Base-by-base conservation (phyloP, 108 stramenopile species). In the Bacterosira constricta region DNA sequence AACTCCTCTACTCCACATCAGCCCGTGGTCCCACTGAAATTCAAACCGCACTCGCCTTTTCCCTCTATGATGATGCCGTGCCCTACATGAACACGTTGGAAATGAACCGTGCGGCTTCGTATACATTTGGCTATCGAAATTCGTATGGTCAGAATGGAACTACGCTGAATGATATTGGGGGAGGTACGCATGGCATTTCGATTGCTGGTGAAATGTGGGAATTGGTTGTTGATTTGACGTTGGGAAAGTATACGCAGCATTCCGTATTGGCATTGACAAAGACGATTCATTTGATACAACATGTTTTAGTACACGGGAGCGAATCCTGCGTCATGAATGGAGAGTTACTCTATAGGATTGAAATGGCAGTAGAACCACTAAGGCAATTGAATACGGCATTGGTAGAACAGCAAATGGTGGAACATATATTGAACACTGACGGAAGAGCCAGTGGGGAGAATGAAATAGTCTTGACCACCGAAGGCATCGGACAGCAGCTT, bases 61-160 rank as follows among this genome's bases (percentile, higher is more conserved):
- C 63, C 11, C 57, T 79, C 9, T 79, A 66, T 20, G 69, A 79
- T 45, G 77, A 79, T 38, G 45, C 32, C 2, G 20, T 66, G 9
- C 56, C 71, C 10, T 79, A 79, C 56, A 49, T 79, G 69, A 64
- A 39, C 42, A 79, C 77, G 3, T 36, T 79, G 0, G 69, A 79
- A 32, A 79, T 79, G 77, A 79, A 79, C 35, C 77, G 77, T 31
- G 77, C 77, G 23, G 77, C 77, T 32, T 71, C 69, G 1, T 79
- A 45, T 38, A 79, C 77, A 0, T 79, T 59, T 39, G 77, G 77
- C 0, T 66, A 71, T 57, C 56, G 56, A n/a, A 57, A 59, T 60
- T 50, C 32, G 38, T 36, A 50, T 35, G 55, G 63, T 23, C 25
- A 8, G 15, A 26, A 70, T 58, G 63, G 41, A 0, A 78, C 68